phyloP scores from a whole-genome alignment of 179 eudicot genomes.

The Amaranthus tricolor region DNA sequence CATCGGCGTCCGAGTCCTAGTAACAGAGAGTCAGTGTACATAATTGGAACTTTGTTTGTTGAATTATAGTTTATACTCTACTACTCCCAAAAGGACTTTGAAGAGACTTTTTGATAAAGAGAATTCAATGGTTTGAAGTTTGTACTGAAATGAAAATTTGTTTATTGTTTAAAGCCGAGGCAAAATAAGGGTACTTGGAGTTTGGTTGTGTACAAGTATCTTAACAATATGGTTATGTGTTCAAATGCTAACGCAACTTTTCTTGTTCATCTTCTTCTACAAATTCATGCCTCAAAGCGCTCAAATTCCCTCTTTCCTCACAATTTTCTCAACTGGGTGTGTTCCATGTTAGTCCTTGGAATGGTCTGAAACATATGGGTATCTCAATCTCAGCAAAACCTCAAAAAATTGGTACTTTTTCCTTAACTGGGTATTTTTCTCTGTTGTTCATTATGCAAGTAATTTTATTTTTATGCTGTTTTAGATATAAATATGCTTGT shows the following conservation, averaged over 20 bases:
- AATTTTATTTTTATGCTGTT: background rate
- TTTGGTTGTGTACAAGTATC: too few species aligned
- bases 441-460: background rate
- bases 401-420: conserved; percentile 37
- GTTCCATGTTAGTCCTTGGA: conserved; percentile 19
- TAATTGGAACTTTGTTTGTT: background rate
- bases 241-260: too few species aligned
- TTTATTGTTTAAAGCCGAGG: background rate
- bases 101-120: background rate
- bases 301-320: conserved; percentile 7
- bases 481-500: background rate
- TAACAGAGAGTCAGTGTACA: too few species aligned
- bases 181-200: too few species aligned
- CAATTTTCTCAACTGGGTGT: conserved; percentile 21
- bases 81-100: background rate
- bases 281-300: conserved; percentile 14
- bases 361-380: conserved; percentile 22
- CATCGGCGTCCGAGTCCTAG: too few species aligned
- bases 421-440: conserved; percentile 8
- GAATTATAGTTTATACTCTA: background rate
- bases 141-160: background rate
- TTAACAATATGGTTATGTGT: too few species aligned
- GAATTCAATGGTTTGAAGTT: background rate
- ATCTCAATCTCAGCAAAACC: conserved; percentile 19
- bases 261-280: conserved; percentile 15